Conservation (phyloP, 2,329 filamentous ascomycete genomes). For the Botryosphaeria dothidea region DNA sequence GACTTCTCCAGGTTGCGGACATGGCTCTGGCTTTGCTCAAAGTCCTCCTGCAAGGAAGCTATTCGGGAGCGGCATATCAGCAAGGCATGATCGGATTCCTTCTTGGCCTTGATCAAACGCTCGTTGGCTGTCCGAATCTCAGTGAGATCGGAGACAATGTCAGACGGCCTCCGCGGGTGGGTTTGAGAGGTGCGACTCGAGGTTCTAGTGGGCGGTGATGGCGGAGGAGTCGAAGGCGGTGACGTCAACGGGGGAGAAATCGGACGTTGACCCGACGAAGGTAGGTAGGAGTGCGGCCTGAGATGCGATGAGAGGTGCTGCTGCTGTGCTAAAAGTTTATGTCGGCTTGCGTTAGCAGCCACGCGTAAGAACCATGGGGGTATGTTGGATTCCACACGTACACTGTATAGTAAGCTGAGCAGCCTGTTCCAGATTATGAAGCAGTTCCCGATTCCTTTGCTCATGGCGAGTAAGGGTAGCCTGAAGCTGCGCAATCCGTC, state of each 20-base stretch:
- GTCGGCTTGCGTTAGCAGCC: slow-evolving; percentile 12
- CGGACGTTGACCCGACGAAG: neutral
- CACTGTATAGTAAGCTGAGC: slow-evolving; percentile 38
- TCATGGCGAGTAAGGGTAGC: slow-evolving; percentile 35
- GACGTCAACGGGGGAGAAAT: slow-evolving; percentile 11
- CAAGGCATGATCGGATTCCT: slow-evolving; percentile 39
- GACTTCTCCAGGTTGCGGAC: slow-evolving; percentile 29
- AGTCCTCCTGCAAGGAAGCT: slow-evolving; percentile 26
- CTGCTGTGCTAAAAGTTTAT: slow-evolving; percentile 16
- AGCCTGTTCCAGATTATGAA: slow-evolving; percentile 37
- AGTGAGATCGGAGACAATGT: slow-evolving; percentile 20
- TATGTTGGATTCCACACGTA: slow-evolving; percentile 22
- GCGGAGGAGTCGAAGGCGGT: slow-evolving; percentile 19
- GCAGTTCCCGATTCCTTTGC: slow-evolving; percentile 37
- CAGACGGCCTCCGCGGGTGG: neutral
- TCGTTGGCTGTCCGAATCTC: slow-evolving; percentile 36
- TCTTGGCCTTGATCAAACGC: slow-evolving; percentile 37
- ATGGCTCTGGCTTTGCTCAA: slow-evolving; percentile 23
- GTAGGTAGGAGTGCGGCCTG: slow-evolving; percentile 4
- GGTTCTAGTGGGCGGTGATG: slow-evolving; percentile 17
- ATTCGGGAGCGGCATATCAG: slow-evolving; percentile 36
- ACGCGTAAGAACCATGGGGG: slow-evolving; percentile 10
- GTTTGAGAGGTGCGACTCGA: slow-evolving; percentile 9
- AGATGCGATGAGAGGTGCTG: neutral
- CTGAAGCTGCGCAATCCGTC: slow-evolving; percentile 33